Evolutionary conservation across 1,284 basidiomycete species (phyloP), one percentile per base, ranked within the genome.

Genomic region (Pascua guehoae): DNA sequence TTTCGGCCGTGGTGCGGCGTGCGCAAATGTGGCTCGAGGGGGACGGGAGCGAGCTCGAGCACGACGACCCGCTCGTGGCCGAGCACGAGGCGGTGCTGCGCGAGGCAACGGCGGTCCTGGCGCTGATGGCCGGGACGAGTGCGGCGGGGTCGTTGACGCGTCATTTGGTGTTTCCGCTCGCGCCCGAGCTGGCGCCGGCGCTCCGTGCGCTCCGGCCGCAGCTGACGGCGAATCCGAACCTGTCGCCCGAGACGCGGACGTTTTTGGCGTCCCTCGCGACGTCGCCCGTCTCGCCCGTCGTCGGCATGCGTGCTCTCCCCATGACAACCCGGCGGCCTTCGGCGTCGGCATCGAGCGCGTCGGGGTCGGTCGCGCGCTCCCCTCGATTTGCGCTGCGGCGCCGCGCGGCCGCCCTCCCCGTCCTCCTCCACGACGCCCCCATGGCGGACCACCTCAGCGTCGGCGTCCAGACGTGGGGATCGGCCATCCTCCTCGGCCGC

Each of bases 401-500:
- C 10, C 53, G 61, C 3, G 49, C 51, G 5, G 54, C 69, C 4
- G 67, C 65, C 14, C 60, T 75, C 12, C 73, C 73, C 10, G 60
- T 91, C 14, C 76, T 81, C 41, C 69, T 94, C 41, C 85, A 81
- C 54, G 91, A 94, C 69, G 83, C 86, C 3, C 85, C 89, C 0
- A 79, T 92, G 47, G 83, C 85, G 40, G 87, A 92, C 68, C 87
- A 87, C 64, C 79, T 82, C 5, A 86, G 83, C 52, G 87, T 93
- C 16, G 92, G 91, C 8, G 87, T 90, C 16, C 91, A 94, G 74
- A 95, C 91, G 0, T 95, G 91, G 92, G 91, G 91, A 1, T 84
- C 85, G 5, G 88, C 89, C 1, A 91, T 88, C 63, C 83, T 94
- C 5, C 81, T 95, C 43, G 85, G 89, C 0, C 86, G 91, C 66